Evolutionary conservation across 257 asterid species (phyloP), one percentile per base, ranked within the genome.

Genomic region (Oldenlandia corymbosa): DNA sequence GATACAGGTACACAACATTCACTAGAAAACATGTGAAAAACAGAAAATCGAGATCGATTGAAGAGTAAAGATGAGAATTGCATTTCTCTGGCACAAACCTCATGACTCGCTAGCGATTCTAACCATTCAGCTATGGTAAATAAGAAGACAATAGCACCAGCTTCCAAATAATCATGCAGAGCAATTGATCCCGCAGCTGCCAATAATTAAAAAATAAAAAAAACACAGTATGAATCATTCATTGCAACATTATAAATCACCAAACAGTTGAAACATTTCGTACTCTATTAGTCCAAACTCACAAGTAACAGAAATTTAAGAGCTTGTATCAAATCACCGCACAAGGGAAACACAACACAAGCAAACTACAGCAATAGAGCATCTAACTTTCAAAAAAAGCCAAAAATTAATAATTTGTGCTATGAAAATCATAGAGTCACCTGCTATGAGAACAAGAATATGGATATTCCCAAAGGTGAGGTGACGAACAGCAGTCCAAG

Each of bases 61-160:
- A 18, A 37, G 0, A 53, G 32, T 24, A 36, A 31, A 8, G 39
- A 10, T 36, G 5, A 36, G 14, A 50, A 5, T 65, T 28, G 26
- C 17, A 46, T 24, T 11, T n/a, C n/a, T 17, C 10, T 7, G 41
- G 12, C 28, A 20, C 75, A 45, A 7, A 90, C 98, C 98, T 81
- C 86, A 69, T 86, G 92, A 58, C 90, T 85, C 36, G 98, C 98
- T 55, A 89, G 77, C 18, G 87, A 72, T 71, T 88, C 96, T 17
- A 91, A 74, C 98, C 98, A 91, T 30, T 91, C 90, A 4, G 98
- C 85, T 55, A 79, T 83, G 21, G 92, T 71, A 50, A 91, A 91
- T 27, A 91, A 73, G 58, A 91, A 91, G 7, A 91, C 94, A 48
- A 91, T 88, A 0, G 96, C 79, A 1, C 71, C 96, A 41, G 98